Percentiles rank a stretch among this genome's conserved stretches.
Conservation (phyloP, 164 flowering plant species). For the Cinnamomum chago region DNA sequence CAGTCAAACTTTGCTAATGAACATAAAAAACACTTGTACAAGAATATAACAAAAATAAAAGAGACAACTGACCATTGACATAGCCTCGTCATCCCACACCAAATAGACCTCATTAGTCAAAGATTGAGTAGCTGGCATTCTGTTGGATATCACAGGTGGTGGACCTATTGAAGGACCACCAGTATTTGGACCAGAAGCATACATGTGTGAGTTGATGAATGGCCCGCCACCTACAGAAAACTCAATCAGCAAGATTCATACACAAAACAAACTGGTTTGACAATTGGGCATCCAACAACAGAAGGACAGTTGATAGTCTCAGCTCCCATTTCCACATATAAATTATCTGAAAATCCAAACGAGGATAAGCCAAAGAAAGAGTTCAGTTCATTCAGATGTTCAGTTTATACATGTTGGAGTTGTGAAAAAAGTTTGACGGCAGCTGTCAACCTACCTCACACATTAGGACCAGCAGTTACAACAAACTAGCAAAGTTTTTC, state of each 20-base stretch:
- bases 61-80: constrained; percentile 86
- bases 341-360: too few relatives aligned
- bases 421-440: too few relatives aligned
- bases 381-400: too few relatives aligned
- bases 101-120: constrained; percentile 83
- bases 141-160: constrained; percentile 91
- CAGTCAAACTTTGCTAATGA: background rate
- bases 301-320: too few relatives aligned
- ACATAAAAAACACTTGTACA: background rate
- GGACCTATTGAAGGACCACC: constrained; percentile 96
- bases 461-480: too few relatives aligned
- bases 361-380: too few relatives aligned
- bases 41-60: too few relatives aligned
- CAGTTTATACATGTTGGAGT: too few relatives aligned
- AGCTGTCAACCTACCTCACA: too few relatives aligned
- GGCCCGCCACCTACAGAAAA: constrained; percentile 38
- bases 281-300: background rate
- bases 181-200: constrained; percentile 97
- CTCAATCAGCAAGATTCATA: background rate
- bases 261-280: background rate
- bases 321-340: too few relatives aligned
- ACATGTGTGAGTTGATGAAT: constrained; percentile 60
- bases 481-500: too few relatives aligned
- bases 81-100: constrained; percentile 98
- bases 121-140: constrained; percentile 66